Percentiles rank a stretch among this genome's conserved stretches.
These are phyloP conservation scores for Hibiscus trionum DNA, from an alignment of 345 rosid genomes.

Conservation along the genomic window DNA sequence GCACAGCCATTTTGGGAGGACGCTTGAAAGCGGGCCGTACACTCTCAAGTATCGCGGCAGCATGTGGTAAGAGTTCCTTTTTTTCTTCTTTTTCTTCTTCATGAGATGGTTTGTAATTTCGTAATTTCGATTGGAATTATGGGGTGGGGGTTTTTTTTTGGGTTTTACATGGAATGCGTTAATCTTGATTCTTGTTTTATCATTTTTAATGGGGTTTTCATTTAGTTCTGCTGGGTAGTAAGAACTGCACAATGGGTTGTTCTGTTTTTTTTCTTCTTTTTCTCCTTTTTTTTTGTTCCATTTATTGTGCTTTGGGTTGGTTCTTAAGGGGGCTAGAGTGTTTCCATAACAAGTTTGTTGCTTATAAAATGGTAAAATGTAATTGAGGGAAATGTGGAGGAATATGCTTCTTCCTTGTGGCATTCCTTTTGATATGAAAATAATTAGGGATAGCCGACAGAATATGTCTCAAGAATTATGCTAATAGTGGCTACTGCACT, in stretches of 20 bases:
- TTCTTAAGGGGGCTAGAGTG: neutral
- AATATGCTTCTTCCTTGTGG: too few relatives aligned
- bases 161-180: neutral
- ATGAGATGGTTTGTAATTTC: neutral
- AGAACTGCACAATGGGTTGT: neutral
- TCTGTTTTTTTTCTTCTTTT: too few relatives aligned
- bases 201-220: neutral
- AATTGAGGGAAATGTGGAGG: too few relatives aligned
- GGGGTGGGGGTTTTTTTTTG: neutral
- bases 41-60: conserved; percentile 53
- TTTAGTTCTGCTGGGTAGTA: neutral
- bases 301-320: neutral
- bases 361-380: neutral
- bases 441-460: neutral
- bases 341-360: neutral
- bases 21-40: conserved; percentile 65
- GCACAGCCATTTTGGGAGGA: conserved; percentile 69
- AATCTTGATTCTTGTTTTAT: neutral
- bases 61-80: conserved; percentile 50
- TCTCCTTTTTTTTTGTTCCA: too few relatives aligned
- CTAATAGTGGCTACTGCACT: neutral
- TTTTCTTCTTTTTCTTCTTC: neutral
- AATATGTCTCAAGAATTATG: neutral
- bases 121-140: conserved; percentile 12
- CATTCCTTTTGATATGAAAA: too few relatives aligned